These are phyloP conservation scores for Stagonosporopsis vannaccii DNA, from an alignment of 2,329 filamentous ascomycete species.

Conservation along the genomic window DNA sequence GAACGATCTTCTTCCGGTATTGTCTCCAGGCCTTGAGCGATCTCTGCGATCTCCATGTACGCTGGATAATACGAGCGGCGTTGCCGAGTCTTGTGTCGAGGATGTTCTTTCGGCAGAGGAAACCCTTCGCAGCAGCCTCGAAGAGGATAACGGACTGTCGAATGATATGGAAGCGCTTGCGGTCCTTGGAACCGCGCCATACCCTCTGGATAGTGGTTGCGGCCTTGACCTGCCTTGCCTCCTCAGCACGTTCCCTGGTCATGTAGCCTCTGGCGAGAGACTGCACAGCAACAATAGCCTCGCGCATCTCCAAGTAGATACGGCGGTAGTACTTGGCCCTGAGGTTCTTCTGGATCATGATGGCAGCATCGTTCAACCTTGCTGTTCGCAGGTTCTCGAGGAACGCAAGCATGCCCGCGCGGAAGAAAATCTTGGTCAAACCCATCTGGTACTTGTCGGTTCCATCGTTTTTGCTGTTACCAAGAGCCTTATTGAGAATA, in stretches of 20 bases:
- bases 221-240: slow-evolving; percentile 82
- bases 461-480: slow-evolving; percentile 65
- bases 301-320: slow-evolving; percentile 85
- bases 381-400: slow-evolving; percentile 91
- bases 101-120: slow-evolving; percentile 86
- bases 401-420: slow-evolving; percentile 97
- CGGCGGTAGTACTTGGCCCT: slow-evolving; percentile 93
- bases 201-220: slow-evolving; percentile 94
- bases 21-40: slow-evolving; percentile 83
- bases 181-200: slow-evolving; percentile 91
- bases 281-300: slow-evolving; percentile 82
- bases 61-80: slow-evolving; percentile 87
- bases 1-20: slow-evolving; percentile 86
- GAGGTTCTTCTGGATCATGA: slow-evolving; percentile 99
- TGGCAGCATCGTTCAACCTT: slow-evolving; percentile 89
- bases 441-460: slow-evolving; percentile 97
- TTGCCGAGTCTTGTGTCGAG: slow-evolving; percentile 94
- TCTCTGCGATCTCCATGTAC: slow-evolving; percentile 82
- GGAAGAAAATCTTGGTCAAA: slow-evolving; percentile 99
- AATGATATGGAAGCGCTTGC: slow-evolving; percentile 79
- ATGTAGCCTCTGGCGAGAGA: slow-evolving; percentile 78
- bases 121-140: slow-evolving; percentile 91
- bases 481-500: slow-evolving; percentile 87
- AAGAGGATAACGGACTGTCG: slow-evolving; percentile 86
- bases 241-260: slow-evolving; percentile 78